phyloP scores from a whole-genome alignment of 2,329 filamentous ascomycete species.

The Zymoseptoria tritici region DNA sequence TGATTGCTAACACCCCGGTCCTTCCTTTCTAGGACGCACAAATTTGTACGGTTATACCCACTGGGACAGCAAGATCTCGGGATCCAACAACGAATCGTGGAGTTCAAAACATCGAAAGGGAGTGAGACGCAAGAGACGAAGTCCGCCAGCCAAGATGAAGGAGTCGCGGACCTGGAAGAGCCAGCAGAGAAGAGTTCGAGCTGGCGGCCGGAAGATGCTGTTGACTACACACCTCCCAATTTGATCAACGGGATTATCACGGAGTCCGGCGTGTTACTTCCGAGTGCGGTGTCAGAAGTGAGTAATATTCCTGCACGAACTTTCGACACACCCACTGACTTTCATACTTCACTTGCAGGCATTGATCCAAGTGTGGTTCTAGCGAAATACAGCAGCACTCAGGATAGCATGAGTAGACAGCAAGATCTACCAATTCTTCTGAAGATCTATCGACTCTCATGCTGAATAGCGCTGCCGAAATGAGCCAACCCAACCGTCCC shows the following conservation, averaged over 20 bases:
- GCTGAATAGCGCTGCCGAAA: not conserved
- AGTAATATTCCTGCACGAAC: no score
- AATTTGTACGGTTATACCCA: conserved; percentile 85
- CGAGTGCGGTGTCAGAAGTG: conserved; percentile 63
- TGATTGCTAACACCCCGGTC: no score
- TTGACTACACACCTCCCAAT: conserved; percentile 60
- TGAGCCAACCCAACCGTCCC: not conserved
- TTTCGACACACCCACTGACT: no score
- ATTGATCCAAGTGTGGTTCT: conserved; percentile 56
- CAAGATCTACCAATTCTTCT: not conserved
- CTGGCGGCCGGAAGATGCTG: conserved; percentile 41
- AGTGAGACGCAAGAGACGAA: conserved; percentile 13
- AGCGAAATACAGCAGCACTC: not conserved
- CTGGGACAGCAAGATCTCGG: conserved; percentile 74
- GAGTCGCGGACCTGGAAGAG: conserved; percentile 25
- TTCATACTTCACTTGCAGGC: no score
- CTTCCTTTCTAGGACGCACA: conserved; percentile 52
- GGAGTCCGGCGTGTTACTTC: conserved; percentile 64
- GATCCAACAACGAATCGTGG: conserved; percentile 68
- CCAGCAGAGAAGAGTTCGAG: conserved; percentile 12
- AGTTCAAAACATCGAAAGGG: conserved; percentile 54
- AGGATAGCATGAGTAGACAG: not conserved
- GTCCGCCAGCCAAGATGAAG: conserved; percentile 15
- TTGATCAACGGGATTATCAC: conserved; percentile 68
- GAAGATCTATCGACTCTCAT: not conserved